Conservation (phyloP, 1,284 basidiomycete species). For the Leccinum ponderosum region DNA sequence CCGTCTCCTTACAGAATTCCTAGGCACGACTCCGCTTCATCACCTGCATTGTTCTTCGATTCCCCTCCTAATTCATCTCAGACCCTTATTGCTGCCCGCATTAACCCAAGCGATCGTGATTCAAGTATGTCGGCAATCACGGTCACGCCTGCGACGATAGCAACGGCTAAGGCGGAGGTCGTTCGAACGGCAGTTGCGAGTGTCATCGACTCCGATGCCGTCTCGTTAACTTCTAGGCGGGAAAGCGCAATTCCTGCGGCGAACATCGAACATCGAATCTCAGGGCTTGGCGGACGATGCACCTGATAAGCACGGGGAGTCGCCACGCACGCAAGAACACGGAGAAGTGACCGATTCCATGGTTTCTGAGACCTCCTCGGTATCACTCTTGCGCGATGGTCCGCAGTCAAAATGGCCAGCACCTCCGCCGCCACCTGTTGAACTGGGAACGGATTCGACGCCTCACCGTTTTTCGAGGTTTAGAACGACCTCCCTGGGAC, state of each 20-base stretch:
- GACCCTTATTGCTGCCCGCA: conserved; percentile 15
- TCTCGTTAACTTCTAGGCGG: conserved; percentile 20
- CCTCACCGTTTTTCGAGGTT: conserved; percentile 32
- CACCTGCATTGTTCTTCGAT: conserved; percentile 4
- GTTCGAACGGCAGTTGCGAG: conserved; percentile 49
- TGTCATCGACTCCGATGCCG: conserved; percentile 37
- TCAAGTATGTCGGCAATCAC: conserved; percentile 53
- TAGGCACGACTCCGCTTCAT: conserved; percentile 2
- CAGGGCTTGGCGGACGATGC: neutral
- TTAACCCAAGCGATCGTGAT: conserved; percentile 39
- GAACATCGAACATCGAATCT: conserved; percentile 4
- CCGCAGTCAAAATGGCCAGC: conserved; percentile 31
- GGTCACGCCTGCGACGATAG: conserved; percentile 48
- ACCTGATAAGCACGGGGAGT: conserved; percentile 2
- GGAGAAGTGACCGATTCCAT: conserved; percentile 15
- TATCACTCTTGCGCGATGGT: conserved; percentile 20
- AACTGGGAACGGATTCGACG: conserved; percentile 22
- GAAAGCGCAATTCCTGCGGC: conserved; percentile 15
- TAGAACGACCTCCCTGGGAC: conserved; percentile 31
- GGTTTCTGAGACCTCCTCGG: conserved; percentile 18
- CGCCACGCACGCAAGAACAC: conserved; percentile 11
- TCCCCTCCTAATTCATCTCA: conserved; percentile 20
- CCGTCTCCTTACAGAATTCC: conserved; percentile 7
- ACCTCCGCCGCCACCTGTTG: conserved; percentile 31
- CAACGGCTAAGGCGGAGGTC: conserved; percentile 36